These are phyloP conservation scores for Haplographium delicatum DNA, from an alignment of 495 filamentous ascomycete genomes.

Conservation along the genomic window DNA sequence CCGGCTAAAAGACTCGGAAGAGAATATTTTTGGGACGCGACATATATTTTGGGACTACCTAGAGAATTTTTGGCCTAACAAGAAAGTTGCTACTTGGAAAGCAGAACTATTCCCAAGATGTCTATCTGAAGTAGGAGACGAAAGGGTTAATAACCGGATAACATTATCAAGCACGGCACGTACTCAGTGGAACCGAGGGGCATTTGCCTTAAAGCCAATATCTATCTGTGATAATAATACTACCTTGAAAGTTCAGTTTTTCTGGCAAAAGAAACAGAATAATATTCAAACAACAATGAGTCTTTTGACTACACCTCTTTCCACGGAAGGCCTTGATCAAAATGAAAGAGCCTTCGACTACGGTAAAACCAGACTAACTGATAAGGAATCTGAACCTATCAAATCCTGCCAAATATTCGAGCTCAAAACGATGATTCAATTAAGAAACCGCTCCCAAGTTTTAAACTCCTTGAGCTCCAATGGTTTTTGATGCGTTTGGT, in stretches of 20 bases:
- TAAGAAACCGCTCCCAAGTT: conserved; percentile 16
- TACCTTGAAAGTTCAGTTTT: conserved; percentile 14
- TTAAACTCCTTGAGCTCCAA: conserved; percentile 22
- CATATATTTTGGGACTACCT: conserved; percentile 11
- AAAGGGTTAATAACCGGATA: conserved; percentile 6
- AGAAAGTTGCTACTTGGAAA: conserved; percentile 15
- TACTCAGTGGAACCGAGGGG: conserved; percentile 5
- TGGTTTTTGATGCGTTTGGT: conserved; percentile 22
- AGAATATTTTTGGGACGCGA: conserved; percentile 7
- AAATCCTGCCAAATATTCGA: conserved; percentile 13
- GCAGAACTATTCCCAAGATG: conserved; percentile 17
- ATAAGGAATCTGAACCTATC: not conserved
- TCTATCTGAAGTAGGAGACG: not conserved
- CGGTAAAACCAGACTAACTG: not conserved
- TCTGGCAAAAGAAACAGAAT: conserved; percentile 11
- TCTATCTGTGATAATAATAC: conserved; percentile 11
- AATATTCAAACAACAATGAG: not conserved
- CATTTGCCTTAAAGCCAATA: conserved; percentile 19
- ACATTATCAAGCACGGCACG: conserved; percentile 2
- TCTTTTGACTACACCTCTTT: not conserved
- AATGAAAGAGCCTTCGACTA: not conserved
- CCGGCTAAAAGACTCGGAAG: conserved; percentile 3
- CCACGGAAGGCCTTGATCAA: not conserved
- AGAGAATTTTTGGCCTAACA: conserved; percentile 12
- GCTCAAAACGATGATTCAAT: conserved; percentile 22